A percentile compares a stretch with the other conserved stretches of the same genome.
These are phyloP conservation scores for Trichoderma koningiopsis DNA, from an alignment of 2,329 filamentous ascomycete species.

Conservation along the genomic window DNA sequence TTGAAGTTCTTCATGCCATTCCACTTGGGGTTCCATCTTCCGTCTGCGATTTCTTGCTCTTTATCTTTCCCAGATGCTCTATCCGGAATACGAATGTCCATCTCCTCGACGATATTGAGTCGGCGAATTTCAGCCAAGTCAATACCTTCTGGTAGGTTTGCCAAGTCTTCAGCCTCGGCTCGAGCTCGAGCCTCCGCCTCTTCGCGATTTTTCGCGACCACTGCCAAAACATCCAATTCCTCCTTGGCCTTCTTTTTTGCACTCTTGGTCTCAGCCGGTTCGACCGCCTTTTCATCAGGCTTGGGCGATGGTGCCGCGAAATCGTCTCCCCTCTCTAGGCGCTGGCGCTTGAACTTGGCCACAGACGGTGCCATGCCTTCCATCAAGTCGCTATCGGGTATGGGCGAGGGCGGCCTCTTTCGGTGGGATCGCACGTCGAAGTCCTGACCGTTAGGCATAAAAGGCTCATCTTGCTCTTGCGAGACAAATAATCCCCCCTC, in stretches of 20 bases:
- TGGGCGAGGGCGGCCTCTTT: conserved; percentile 50
- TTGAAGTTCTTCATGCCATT: conserved; percentile 97
- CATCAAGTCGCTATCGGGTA: conserved; percentile 60
- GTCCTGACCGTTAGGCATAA: conserved; percentile 31
- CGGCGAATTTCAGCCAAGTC: conserved; percentile 73
- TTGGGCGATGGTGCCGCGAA: conserved; percentile 39
- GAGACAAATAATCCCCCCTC: conserved; percentile 60
- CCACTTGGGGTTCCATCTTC: conserved; percentile 84
- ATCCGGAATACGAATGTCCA: conserved; percentile 59
- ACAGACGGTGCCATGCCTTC: conserved; percentile 75
- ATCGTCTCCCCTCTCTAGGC: conserved; percentile 61
- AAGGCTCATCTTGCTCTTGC: conserved; percentile 44
- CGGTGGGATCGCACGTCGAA: conserved; percentile 38
- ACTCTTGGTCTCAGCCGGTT: conserved; percentile 22
- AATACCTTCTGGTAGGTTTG: conserved; percentile 60
- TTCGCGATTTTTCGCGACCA: conserved; percentile 61
- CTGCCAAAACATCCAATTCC: conserved; percentile 69
- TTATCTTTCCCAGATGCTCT: conserved; percentile 33
- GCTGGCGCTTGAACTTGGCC: conserved; percentile 76
- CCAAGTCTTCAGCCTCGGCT: conserved; percentile 57
- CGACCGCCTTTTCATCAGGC: conserved; percentile 28
- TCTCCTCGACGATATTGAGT: conserved; percentile 75
- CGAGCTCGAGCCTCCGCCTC: conserved; percentile 66
- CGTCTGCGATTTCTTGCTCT: conserved; percentile 55
- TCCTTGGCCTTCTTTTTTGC: conserved; percentile 53